Evolutionary conservation across 2,329 filamentous ascomycete species (phyloP), one percentile per base, ranked within the genome.

Genomic region (Aureobasidium lini): DNA sequence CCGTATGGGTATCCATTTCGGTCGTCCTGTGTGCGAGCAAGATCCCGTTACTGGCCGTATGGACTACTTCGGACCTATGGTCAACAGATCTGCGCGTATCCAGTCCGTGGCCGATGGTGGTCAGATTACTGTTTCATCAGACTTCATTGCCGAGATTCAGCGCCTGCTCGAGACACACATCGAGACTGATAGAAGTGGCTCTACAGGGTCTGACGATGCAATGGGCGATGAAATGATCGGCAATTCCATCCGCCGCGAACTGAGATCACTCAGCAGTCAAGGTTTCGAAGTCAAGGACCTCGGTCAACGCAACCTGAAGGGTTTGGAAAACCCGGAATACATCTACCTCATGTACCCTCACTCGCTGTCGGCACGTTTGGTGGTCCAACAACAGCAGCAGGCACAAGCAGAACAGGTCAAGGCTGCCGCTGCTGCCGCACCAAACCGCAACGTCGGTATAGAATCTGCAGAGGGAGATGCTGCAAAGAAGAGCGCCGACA

Each of bases 1-100:
- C 43, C 85, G 94, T 61, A 99, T 99, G 94, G 94, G 94, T 67
- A 90, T 95, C 62, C 94, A 99, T 72, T 99, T 88, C 83, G 94
- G 94, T 65, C 86, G 89, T 61, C 94, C 93, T 6, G 91, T 99
- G 67, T 95, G 91, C 70, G 94, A 99, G 73, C 88, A 88, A 50
- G 94, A 99, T 73, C 94, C 94, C 0, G 92, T 99, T 52, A 99
- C 94, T 1, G 88, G 92, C 60, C 90, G 94, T 63, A 99, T 99
- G 94, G 94, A 99, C 69, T 99, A 99, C 76, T 99, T 97, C 71
- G 94, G 94, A 0, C 94, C 94, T 13, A 99, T 99, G 91, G 94
- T 99, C 68, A 99, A 99, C 75, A 92, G 95, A 69, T 90, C 94
- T 0, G 88, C 94, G 15, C 88, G 94, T 76, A 95, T 99, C 64